Evolutionary conservation across 1,139 yeast genomes (phyloP).

Genomic region (Blastobotrys aristatus): DNA sequence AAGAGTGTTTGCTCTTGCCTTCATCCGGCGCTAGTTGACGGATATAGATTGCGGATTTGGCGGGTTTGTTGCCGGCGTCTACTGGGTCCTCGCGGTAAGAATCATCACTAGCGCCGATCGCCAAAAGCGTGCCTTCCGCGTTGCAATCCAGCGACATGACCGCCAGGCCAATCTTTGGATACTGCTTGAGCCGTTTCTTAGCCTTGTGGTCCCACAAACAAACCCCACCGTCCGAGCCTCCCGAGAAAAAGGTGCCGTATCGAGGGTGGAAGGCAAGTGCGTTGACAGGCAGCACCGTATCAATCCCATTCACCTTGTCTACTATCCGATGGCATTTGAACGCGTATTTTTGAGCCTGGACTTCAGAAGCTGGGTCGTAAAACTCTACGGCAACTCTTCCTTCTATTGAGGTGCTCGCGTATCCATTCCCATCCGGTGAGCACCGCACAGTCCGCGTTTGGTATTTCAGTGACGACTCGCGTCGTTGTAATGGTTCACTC

Average conservation of each 20-base stretch:
- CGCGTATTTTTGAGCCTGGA: constrained; percentile 57
- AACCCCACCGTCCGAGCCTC: constrained; percentile 73
- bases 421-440: constrained; percentile 59
- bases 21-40: constrained; percentile 17
- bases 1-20: constrained; percentile 11
- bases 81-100: constrained; percentile 26
- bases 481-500: constrained; percentile 43
- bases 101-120: constrained; percentile 43
- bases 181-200: constrained; percentile 57
- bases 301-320: constrained; percentile 45
- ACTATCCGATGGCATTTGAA: constrained; percentile 72
- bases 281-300: constrained; percentile 73
- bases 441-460: constrained; percentile 61
- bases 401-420: constrained; percentile 76
- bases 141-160: constrained; percentile 46
- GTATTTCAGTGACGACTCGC: constrained; percentile 69
- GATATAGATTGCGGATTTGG: constrained; percentile 19
- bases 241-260: constrained; percentile 56
- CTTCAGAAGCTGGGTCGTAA: constrained; percentile 48
- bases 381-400: constrained; percentile 83
- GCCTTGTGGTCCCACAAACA: constrained; percentile 73
- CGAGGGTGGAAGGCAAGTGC: constrained; percentile 51
- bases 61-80: constrained; percentile 20
- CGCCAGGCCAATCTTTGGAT: constrained; percentile 46
- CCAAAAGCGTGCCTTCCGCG: constrained; percentile 38